Conservation (phyloP, 495 filamentous ascomycete species). For the Tricharina praecox region DNA sequence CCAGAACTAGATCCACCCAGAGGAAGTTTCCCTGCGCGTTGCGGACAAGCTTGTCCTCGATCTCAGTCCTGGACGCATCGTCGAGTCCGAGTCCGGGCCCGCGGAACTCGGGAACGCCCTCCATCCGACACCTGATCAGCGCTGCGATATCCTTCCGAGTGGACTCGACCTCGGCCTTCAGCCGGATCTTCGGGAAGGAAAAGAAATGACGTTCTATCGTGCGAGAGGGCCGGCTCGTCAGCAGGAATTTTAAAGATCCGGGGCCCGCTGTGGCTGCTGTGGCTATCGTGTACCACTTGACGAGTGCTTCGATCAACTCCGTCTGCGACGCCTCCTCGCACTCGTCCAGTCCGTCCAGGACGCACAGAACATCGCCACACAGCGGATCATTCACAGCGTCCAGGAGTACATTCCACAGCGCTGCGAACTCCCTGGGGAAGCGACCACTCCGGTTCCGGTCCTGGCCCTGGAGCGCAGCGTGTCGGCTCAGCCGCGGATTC, state of each 20-base stretch:
- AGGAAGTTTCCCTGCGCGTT: not conserved
- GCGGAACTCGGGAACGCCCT: no score
- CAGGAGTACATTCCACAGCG: not conserved
- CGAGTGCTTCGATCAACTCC: not conserved
- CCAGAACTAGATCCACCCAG: slow-evolving; percentile 1
- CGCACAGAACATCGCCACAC: not conserved
- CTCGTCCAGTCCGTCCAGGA: slow-evolving; percentile 1
- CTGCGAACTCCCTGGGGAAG: not conserved
- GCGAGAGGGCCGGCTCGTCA: not conserved
- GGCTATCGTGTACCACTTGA: not conserved
- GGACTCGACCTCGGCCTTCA: not conserved
- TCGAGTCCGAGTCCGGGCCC: no score
- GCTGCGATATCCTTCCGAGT: not conserved
- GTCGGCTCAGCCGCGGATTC: not conserved
- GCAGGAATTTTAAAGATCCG: not conserved
- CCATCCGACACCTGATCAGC: not conserved
- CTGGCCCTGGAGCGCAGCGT: not conserved
- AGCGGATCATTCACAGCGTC: not conserved
- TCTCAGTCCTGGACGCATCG: not conserved
- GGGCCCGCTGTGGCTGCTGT: not conserved
- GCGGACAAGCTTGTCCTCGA: not conserved
- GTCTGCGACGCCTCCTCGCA: not conserved
- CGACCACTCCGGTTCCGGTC: not conserved
- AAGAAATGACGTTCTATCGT: not conserved
- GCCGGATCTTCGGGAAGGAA: not conserved